Evolutionary conservation across 371 early-diverging fungal species (phyloP), one percentile per base, ranked within the genome.

Genomic region (Lichtheimia ornata): DNA sequence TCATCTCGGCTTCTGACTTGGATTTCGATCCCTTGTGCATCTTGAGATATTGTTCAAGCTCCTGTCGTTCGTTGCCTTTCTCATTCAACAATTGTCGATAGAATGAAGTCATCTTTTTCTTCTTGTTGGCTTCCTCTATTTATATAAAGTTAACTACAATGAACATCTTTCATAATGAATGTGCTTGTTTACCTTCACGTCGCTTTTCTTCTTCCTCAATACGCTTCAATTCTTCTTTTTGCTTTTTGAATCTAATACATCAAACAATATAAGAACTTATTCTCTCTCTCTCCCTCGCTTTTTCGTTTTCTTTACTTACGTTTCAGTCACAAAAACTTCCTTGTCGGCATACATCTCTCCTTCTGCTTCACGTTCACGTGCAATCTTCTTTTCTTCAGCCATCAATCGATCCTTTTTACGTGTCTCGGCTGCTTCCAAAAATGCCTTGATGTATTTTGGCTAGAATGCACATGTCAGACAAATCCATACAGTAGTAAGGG

Each of bases 261-360:
- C 11, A 18, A 4, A 3, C 18, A 41, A 14, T 14, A 7, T 22
- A 40, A 50, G 5, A 28, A 47, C 18, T 5, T 11, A 15, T 45
- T 18, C 18, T 43, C 44, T 43, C 13, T n/a, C 47, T 1, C n/a
- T n/a, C n/a, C n/a, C n/a, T n/a, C n/a, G n/a, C n/a, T n/a, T n/a
- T n/a, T n/a, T n/a, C n/a, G n/a, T n/a, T 22, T 47, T 22, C 11
- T 22, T 47, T 47, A 64, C 74, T 70, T 88, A 90, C 64, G 93
- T 89, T 30, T 84, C 83, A 0, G 97, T 97, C 35, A 94, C 89
- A 71, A 96, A 95, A 45, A 82, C 86, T 65, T 96, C 97, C 72
- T 91, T 94, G 71, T 75, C 82, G 2, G 75, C 73, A 64, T 73
- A 79, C 53, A 72, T 79, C 1, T 83, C 84, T 1, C 84, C 84